Evolutionary conservation across 1,284 basidiomycete species (phyloP), one percentile per base, ranked within the genome.

Genomic region (Puccinia coronata): DNA sequence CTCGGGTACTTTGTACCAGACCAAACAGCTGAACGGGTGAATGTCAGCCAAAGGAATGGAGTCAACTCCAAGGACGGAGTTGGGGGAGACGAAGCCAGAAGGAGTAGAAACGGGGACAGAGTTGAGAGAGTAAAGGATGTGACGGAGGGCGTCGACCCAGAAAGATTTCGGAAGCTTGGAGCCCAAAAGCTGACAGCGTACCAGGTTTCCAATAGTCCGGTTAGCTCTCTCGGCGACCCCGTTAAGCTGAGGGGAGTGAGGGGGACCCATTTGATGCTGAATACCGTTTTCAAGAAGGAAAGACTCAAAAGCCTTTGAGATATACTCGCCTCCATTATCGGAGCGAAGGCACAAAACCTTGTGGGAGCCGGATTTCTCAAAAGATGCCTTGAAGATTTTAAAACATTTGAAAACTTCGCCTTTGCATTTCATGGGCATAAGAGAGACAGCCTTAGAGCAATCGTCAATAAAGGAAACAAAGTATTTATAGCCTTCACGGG

Each of bases 211-310:
- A n/a, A n/a, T n/a, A n/a, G n/a, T n/a, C n/a, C n/a, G n/a, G n/a
- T n/a, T n/a, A n/a, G n/a, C n/a, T n/a, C n/a, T n/a, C n/a, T n/a
- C n/a, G n/a, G n/a, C n/a, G n/a, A n/a, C n/a, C n/a, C n/a, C n/a
- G n/a, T 87, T 88, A 79, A 84, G 25, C 69, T 84, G 82, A 1
- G 86, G 87, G 3, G 86, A 85, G 78, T 88, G 84, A 73, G 88
- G 87, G 0, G 86, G 83, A 14, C 85, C 86, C n/a, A 85, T 82
- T 57, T 86, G 82, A 43, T 83, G 84, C n/a, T 81, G 57, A 4
- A 86, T 88, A 23, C 87, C 87, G 9, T 80, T 36, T 0, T 59
- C 36, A 20, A 82, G 81, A 3, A 87, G 84, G 57, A 84, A 86
- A 0, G 77, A 82, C 16, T 79, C 25, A 76, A 87, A 86, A 5